Base-by-base conservation (phyloP, 108 stramenopile genomes). In the Chaetoceros muelleri region DNA sequence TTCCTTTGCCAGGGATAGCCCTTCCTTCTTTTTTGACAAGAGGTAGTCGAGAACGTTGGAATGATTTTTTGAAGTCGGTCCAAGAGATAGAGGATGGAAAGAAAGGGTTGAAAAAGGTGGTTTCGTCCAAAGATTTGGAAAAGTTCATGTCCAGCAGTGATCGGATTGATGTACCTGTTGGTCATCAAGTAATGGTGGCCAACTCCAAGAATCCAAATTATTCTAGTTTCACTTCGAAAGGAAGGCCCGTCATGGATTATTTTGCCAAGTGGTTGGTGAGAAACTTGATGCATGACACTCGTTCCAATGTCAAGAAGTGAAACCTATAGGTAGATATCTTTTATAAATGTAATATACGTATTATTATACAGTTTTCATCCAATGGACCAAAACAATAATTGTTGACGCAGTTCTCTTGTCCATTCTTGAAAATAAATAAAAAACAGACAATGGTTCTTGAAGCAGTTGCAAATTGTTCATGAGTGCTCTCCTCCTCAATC, bases 141-240 rank as follows among this genome's bases (percentile, higher is more conserved):
- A 24, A 22, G 58, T 60, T 20, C n/a, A 60, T 10, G 48, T 18
- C 31, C 21, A 44, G 26, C 13, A 55, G 44, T 55, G 48, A 76
- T 48, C 56, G 65, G 55, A 20, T 92, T 5, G 46, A 67, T 20
- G 49, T 81, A 22, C 90, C 90, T 21, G 24, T 84, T 30, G 90
- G 85, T 3, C 90, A 92, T 60, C 83, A 84, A 46, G 84, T 92
- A 58, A 87, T 92, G 71, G 82, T 87, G 0, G 90, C 90, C 0
- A 84, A 87, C 61, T 79, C 79, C 0, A 78, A 86, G 45, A 70
- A 57, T 49, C 72, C 70, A 22, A 24, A 71, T 13, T 72, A 72
- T 56, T 68, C 84, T n/a, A 60, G 66, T 46, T 46, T 87, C 50
- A 81, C 87, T 64, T 79, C 66, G 46, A 76, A 76, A 22, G 90